Conservation (phyloP, 208 protist species). For the Plasmodiophora brassicae region DNA sequence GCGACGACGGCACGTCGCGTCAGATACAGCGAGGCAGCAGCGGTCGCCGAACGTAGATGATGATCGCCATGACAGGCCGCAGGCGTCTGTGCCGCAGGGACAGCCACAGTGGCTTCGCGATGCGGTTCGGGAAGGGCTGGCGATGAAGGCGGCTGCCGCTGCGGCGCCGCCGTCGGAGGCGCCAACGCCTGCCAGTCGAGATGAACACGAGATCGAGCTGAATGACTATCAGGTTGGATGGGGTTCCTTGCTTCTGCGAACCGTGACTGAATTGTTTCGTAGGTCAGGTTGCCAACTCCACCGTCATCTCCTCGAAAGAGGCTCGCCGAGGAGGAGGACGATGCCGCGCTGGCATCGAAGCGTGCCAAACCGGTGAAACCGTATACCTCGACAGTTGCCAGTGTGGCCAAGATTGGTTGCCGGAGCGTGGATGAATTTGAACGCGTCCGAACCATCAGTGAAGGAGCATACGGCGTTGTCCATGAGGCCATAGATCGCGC, state of each 20-base stretch:
- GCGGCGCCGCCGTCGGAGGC: background rate
- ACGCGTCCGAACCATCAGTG: slow-evolving; percentile 54
- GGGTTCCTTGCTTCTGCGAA: background rate
- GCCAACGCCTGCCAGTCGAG: too few species aligned
- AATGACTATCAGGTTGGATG: background rate
- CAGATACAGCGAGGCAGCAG: too few species aligned
- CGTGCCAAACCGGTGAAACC: background rate
- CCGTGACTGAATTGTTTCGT: background rate
- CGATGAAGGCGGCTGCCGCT: too few species aligned
- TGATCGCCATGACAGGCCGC: background rate
- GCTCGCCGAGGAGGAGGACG: background rate
- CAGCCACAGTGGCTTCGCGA: background rate
- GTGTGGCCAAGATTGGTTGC: background rate
- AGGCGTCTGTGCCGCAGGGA: background rate
- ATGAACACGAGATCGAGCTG: slow-evolving; percentile 11
- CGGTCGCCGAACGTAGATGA: too few species aligned
- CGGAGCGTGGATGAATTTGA: slow-evolving; percentile 50
- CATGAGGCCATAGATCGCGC: slow-evolving; percentile 47
- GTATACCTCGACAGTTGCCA: background rate
- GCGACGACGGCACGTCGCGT: too few species aligned
- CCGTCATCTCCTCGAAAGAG: background rate
- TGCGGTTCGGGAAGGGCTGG: background rate
- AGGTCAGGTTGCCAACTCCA: slow-evolving; percentile 4
- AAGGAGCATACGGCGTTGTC: slow-evolving; percentile 62
- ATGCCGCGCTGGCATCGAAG: too few species aligned